Evolutionary conservation across 2,329 filamentous ascomycete species (phyloP), one percentile per base, ranked within the genome.

Genomic region (Scedosporium dehoogii): DNA sequence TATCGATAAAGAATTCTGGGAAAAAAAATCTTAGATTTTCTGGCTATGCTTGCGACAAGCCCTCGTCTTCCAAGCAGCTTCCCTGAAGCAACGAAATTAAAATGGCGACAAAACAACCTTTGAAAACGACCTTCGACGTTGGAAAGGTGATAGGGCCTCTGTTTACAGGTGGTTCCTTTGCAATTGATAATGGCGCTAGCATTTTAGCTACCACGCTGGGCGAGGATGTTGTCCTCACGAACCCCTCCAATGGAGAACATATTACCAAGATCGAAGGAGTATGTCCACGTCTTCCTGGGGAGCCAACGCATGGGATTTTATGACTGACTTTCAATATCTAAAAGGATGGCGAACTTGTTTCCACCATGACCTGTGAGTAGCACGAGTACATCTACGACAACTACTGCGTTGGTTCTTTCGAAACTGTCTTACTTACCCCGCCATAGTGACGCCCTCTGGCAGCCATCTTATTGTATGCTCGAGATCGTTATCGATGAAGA

Each of bases 401-500:
- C 58, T 2, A 10, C 29, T 21, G 53, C 18, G 44, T 18, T 57
- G 29, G 29, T 9, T 44, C 48, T 57, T 27, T 29, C 38, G 6
- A 67, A 46, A 46, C 23, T 76, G 48, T 21, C 48, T 12, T 68
- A 58, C 1, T 33, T 42, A 33, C 42, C 53, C 27, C 65, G 44
- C 6, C 18, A 58, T 68, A 91, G 89, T 99, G 68, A 96, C 93
- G 0, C 92, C 92, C 0, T 91, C 90, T 65, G 91, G 87, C 7
- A 92, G 91, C 27, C 91, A 97, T 74, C 83, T 97, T 62, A 86
- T 96, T 66, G 79, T 96, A 68, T 97, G 92, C 78, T 99, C 94
- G 18, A 87, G 93, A 67, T 97, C 93, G n/a, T 81, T 97, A 62
- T 92, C 92, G 6, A 96, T 97, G 92, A 89, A 90, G 71, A 92